Evolutionary conservation across 306 rosid genomes (phyloP).

Genomic region (Pachyrhizus erosus): DNA sequence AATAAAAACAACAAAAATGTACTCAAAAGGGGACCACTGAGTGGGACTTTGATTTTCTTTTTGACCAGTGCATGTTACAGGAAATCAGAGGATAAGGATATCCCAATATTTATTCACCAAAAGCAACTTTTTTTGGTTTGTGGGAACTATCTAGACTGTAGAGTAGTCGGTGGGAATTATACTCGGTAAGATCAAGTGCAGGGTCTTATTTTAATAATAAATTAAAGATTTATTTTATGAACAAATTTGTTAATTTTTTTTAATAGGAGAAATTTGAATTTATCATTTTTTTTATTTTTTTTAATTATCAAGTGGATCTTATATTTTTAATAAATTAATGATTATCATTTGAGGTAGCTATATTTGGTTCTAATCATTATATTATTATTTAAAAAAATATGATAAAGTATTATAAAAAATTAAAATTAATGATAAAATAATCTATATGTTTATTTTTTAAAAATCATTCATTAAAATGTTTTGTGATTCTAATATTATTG

Average conservation of each 20-base stretch:
- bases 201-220: background rate
- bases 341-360: background rate
- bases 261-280: too few relatives aligned
- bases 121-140: background rate
- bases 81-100: background rate
- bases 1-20: background rate
- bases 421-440: too few relatives aligned
- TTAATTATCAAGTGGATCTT: background rate
- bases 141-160: background rate
- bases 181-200: background rate
- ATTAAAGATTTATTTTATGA: too few relatives aligned
- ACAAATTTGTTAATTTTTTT: too few relatives aligned
- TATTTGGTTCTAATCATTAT: background rate
- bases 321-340: background rate
- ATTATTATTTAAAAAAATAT: background rate
- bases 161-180: conserved; percentile 17
- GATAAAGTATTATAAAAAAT: too few relatives aligned
- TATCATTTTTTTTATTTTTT: too few relatives aligned
- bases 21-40: background rate
- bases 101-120: conserved; percentile 27
- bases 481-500: too few relatives aligned
- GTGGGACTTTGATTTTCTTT: background rate
- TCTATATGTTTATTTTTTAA: too few relatives aligned
- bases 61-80: background rate
- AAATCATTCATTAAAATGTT: too few relatives aligned